Percentiles rank a stretch among this genome's conserved stretches.
phyloP scores from a whole-genome alignment of 78 protist species.

The Emiliania huxleyi region DNA sequence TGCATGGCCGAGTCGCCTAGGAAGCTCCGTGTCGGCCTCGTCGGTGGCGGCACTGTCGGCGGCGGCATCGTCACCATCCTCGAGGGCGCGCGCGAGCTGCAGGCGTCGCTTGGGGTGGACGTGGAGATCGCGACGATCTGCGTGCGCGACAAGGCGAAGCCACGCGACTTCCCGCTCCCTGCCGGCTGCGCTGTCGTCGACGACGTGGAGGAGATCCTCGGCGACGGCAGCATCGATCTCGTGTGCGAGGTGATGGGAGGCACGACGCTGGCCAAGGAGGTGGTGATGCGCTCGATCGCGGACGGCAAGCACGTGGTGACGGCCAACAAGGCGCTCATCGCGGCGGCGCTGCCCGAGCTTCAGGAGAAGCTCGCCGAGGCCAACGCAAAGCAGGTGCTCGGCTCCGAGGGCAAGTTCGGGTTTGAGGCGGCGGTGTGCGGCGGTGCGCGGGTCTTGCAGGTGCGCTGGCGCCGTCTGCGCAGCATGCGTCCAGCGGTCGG shows the following conservation, averaged over 20 bases:
- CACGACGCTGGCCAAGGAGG: constrained; percentile 9
- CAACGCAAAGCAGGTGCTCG: background rate
- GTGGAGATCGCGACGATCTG: background rate
- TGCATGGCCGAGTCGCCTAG: background rate
- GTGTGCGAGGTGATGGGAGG: constrained; percentile 33
- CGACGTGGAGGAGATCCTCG: background rate
- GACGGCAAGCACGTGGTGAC: constrained; percentile 23
- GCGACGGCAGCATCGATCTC: background rate
- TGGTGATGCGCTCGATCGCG: background rate
- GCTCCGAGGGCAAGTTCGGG: constrained; percentile 8
- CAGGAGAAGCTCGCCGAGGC: no score
- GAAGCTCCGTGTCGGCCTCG: background rate
- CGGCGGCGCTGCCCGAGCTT: background rate
- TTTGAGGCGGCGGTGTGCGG: constrained; percentile 42
- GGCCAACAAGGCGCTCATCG: constrained; percentile 36
- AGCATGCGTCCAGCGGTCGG: no score
- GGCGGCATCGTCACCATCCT: constrained; percentile 26
- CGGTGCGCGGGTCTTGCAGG: no score
- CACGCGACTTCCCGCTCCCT: constrained; percentile 2
- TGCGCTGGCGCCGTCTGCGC: no score
- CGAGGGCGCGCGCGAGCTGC: background rate
- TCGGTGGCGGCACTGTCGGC: constrained; percentile 38
- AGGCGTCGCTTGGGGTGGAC: background rate
- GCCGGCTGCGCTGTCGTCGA: background rate
- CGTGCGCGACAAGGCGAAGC: background rate